phyloP scores from a whole-genome alignment of 176 grass and related monocot genomes.

The barley (Hordeum vulgare) region DNA sequence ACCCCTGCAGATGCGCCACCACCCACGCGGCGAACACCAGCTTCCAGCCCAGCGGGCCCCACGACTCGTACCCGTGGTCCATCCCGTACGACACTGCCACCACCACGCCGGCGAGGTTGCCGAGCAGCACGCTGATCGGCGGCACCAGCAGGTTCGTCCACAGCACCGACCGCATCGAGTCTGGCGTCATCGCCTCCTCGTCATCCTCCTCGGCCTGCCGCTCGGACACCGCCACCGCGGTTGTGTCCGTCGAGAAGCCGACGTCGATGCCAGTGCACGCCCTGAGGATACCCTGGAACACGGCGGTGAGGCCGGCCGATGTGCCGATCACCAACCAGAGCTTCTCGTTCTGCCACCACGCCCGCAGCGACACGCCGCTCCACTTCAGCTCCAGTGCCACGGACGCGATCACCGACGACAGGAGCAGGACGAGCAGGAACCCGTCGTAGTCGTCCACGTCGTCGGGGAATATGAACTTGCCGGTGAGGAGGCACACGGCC shows the following conservation, averaged over 20 bases:
- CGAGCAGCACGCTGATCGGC: conserved; percentile 44
- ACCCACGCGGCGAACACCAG: conserved; percentile 64
- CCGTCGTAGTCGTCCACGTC: conserved; percentile 30
- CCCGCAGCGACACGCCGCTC: conserved; percentile 36
- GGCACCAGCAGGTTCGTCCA: conserved; percentile 67
- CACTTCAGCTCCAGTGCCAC: conserved; percentile 39
- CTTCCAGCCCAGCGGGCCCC: conserved; percentile 48
- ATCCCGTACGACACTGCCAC: conserved; percentile 60
- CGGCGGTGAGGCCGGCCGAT: conserved; percentile 31
- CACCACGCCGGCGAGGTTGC: conserved; percentile 65
- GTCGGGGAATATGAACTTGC: conserved; percentile 45
- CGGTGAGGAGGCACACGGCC: conserved; percentile 51
- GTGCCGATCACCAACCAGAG: conserved; percentile 38
- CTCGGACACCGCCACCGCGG: neutral
- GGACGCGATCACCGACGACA: conserved; percentile 25
- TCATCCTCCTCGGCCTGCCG: neutral
- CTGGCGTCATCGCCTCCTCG: conserved; percentile 1
- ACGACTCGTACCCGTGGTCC: conserved; percentile 64
- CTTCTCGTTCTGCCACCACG: conserved; percentile 51
- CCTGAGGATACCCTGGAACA: conserved; percentile 36
- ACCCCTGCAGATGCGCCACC: conserved; percentile 75
- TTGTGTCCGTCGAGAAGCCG: conserved; percentile 44
- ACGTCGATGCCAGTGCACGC: conserved; percentile 38
- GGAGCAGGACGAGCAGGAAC: conserved; percentile 33
- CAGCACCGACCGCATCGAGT: conserved; percentile 24